phyloP scores from a whole-genome alignment of 2,329 filamentous ascomycete species.

The Trichoderma brevicompactum region DNA sequence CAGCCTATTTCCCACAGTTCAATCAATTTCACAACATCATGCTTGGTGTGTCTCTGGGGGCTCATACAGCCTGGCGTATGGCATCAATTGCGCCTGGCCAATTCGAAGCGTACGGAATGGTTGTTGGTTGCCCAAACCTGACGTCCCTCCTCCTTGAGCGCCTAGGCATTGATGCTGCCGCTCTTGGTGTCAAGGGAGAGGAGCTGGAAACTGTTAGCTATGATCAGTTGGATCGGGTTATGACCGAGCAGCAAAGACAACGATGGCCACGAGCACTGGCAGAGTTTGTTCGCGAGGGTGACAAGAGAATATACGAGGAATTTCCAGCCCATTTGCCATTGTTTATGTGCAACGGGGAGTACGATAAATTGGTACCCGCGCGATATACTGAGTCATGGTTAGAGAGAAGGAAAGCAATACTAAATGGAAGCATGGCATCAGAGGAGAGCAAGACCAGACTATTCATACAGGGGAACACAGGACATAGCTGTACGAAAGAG shows the following conservation, averaged over 20 bases:
- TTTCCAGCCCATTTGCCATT: neutral
- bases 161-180: constrained; percentile 1
- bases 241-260: constrained; percentile 1
- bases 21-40: constrained; percentile 16
- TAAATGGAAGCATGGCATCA: neutral
- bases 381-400: constrained; percentile 12
- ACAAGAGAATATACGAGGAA: neutral
- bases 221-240: neutral
- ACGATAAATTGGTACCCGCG: constrained; percentile 10
- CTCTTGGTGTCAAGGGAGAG: neutral
- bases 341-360: constrained; percentile 9
- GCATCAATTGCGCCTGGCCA: neutral
- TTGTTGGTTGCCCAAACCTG: constrained; percentile 16
- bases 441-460: neutral
- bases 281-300: neutral
- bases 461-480: constrained; percentile 14
- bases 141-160: constrained; percentile 11
- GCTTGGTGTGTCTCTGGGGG: constrained; percentile 12
- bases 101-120: constrained; percentile 12
- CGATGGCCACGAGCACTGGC: constrained; percentile 19
- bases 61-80: constrained; percentile 14
- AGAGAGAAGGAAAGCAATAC: neutral
- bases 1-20: constrained; percentile 6
- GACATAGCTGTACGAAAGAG: constrained; percentile 21
- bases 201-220: constrained; percentile 3